Evolutionary conservation across 352 stramenopile genomes (phyloP), one percentile per base, ranked within the genome.

Genomic region (Peronospora belbahrii): DNA sequence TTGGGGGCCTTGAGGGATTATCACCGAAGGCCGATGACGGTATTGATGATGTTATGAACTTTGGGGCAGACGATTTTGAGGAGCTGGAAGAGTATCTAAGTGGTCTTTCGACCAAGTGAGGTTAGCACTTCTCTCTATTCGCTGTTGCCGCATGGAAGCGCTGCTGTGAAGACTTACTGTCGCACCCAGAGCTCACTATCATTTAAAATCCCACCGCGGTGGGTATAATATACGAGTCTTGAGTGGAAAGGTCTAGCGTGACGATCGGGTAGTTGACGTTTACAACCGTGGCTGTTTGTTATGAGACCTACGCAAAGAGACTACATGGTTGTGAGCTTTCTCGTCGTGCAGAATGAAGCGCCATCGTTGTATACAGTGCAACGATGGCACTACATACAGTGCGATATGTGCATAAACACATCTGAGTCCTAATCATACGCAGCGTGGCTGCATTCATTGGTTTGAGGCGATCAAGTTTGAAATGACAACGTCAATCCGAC

Each of bases 11-110:
- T 3, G 65, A 69, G 9, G 56, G 60, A 1, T 40, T 85, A 39
- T 76, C 74, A 7, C 67, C 74, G 2, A 83, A 77, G 27, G 60
- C 42, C 18, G 59, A 50, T 22, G 59, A 70, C 11, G 65, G 40
- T 15, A 53, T 35, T 15, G 74, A 84, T 19, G 78, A 88, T 40
- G 72, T 87, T 46, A 77, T 90, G 63, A 88, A 92, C 63, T 91
- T 94, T 58, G 79, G 62, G 1, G 82, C 77, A 3, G 82, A 94
- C 49, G 77, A 94, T 69, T 94, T 94, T 59, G 82, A 91, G 27
- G 82, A 94, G 48, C 59, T 94, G 18, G 82, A 94, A 57, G 74
- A 94, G 49, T 94, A 94, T 51, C 62, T 94, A 37, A 94, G 77
- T 27, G 77, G 74, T 5, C 63, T 94, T 15, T 81, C 75, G 22